phyloP scores from a whole-genome alignment of 2,329 filamentous ascomycete genomes.

The Coniochaeta sp. region DNA sequence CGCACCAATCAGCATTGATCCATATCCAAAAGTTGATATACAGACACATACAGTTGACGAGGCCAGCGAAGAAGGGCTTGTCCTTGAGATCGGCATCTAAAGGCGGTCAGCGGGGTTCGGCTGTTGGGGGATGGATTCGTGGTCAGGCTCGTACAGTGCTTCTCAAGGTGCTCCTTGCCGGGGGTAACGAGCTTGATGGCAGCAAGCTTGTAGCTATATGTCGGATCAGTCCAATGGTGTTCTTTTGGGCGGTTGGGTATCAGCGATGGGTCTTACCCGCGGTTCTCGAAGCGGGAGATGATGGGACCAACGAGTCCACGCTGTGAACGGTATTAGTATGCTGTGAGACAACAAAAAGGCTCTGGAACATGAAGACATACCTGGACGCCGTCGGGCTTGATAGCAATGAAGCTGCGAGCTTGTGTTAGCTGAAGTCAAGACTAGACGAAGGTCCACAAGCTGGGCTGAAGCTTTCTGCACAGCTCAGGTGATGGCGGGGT shows the following conservation, averaged over 20 bases:
- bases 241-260: constrained; percentile 8
- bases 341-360: not conserved
- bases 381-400: constrained; percentile 94
- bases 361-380: constrained; percentile 57
- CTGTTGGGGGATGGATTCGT: not conserved
- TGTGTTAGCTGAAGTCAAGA: not conserved
- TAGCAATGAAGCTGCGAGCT: constrained; percentile 87
- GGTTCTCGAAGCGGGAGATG: constrained; percentile 95
- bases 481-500: constrained; percentile 9
- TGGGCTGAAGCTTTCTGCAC: not conserved
- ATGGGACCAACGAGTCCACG: constrained; percentile 97
- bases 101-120: constrained; percentile 18
- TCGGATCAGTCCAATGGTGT: constrained; percentile 7
- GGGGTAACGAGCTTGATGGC: constrained; percentile 93
- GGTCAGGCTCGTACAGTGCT: constrained; percentile 60
- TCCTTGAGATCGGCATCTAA: constrained; percentile 75
- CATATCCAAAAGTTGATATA: too few species aligned
- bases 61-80: constrained; percentile 96
- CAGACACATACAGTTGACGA: constrained; percentile 70
- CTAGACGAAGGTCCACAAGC: not conserved
- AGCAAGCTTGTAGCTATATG: constrained; percentile 89
- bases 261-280: constrained; percentile 60
- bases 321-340: constrained; percentile 36
- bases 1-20: constrained; percentile 4
- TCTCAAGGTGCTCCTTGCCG: constrained; percentile 91